Conservation (phyloP, 371 early-diverging fungal genomes). For the Apophysomyces elegans region DNA sequence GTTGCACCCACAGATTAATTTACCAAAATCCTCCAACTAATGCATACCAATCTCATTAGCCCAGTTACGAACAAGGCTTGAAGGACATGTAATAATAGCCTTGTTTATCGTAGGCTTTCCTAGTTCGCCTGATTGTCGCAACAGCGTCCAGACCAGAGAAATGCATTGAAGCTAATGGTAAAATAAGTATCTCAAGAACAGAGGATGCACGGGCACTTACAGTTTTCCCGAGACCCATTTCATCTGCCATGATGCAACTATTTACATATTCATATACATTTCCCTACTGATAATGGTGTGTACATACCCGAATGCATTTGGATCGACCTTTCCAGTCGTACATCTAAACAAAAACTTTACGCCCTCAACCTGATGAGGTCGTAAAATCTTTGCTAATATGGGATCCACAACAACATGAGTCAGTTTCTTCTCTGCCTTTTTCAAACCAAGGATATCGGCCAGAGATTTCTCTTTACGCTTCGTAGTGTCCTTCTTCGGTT, state of each 20-base stretch:
- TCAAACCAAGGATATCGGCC: constrained; percentile 56
- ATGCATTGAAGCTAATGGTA: constrained; percentile 79
- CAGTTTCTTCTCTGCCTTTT: constrained; percentile 55
- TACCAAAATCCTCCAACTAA: not conserved
- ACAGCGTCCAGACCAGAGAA: constrained; percentile 91
- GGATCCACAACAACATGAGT: constrained; percentile 85
- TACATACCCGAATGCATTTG: constrained; percentile 57
- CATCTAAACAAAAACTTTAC: constrained; percentile 90
- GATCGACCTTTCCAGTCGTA: constrained; percentile 76
- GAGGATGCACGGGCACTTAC: constrained; percentile 34
- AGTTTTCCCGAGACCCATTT: constrained; percentile 98
- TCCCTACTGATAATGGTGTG: not conserved
- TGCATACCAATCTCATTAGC: constrained; percentile 77
- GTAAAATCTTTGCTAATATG: constrained; percentile 76
- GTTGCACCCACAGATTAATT: not conserved
- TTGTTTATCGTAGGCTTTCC: constrained; percentile 94
- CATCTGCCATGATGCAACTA: constrained; percentile 98
- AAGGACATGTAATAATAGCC: constrained; percentile 84
- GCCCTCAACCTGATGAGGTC: constrained; percentile 97
- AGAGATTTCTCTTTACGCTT: constrained; percentile 44
- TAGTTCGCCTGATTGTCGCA: constrained; percentile 86
- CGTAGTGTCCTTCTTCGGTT: constrained; percentile 32
- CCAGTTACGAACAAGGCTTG: constrained; percentile 86
- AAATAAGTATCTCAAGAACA: not conserved
- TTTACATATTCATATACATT: not conserved